These are phyloP conservation scores for Fusarium sp. DNA, from an alignment of 2,329 filamentous ascomycete species.

Conservation along the genomic window DNA sequence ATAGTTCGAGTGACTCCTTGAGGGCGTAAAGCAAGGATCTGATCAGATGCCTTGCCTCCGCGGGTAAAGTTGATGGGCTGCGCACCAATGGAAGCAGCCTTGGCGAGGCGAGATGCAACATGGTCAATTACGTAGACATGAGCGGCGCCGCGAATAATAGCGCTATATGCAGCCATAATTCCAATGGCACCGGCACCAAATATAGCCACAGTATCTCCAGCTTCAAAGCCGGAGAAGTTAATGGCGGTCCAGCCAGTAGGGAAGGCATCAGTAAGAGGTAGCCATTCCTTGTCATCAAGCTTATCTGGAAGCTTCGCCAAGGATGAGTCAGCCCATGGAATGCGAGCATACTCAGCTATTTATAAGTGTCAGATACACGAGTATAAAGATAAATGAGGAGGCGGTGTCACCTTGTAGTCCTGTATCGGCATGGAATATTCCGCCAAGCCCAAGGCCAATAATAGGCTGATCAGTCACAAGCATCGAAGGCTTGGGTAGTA, in stretches of 20 bases:
- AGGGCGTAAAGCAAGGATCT: conserved; percentile 15
- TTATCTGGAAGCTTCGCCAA: neutral
- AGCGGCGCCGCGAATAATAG: conserved; percentile 22
- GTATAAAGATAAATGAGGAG: accelerated
- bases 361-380: neutral
- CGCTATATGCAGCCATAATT: conserved; percentile 19
- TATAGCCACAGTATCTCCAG: conserved; percentile 20
- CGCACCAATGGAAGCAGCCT: conserved; percentile 15
- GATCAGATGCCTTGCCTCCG: conserved; percentile 17
- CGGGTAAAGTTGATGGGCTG: conserved; percentile 27
- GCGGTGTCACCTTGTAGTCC: neutral
- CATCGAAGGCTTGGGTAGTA: neutral
- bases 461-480: neutral
- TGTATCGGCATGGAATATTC: neutral
- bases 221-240: conserved; percentile 7
- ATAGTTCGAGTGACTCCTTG: conserved; percentile 5
- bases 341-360: conserved; percentile 10
- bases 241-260: conserved; percentile 18
- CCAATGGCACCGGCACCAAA: conserved; percentile 21
- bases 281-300: conserved; percentile 11
- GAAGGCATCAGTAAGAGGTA: conserved; percentile 4
- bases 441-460: neutral
- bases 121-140: conserved; percentile 27
- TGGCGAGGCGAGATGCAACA: conserved; percentile 1
- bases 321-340: conserved; percentile 8